Conservation (phyloP, 345 rosid genomes). For the Cardamine occulta region DNA sequence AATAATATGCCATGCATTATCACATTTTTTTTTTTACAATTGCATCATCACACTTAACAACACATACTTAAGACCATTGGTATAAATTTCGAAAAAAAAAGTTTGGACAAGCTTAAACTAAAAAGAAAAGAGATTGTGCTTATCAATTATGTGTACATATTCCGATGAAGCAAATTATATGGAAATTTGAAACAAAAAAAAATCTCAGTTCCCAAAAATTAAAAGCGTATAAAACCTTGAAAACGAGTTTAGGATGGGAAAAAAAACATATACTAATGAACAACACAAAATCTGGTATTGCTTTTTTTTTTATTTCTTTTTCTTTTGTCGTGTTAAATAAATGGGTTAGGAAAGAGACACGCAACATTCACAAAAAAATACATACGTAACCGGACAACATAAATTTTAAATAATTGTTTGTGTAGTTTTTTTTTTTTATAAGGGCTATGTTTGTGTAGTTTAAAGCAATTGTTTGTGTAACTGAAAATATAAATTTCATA, state of each 20-base stretch:
- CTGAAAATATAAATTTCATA: no score
- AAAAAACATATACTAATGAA: no score
- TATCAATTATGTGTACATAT: background rate
- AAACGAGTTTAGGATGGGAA: no score
- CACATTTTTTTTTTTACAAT: background rate
- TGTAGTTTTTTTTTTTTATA: no score
- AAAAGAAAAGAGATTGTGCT: background rate
- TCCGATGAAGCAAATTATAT: background rate
- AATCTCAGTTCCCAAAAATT: background rate
- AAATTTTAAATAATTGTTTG: no score
- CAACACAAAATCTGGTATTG: background rate
- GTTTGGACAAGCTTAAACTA: background rate
- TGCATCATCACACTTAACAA: constrained; percentile 4
- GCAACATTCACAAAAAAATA: background rate
- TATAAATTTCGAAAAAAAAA: background rate
- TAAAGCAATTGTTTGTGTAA: background rate
- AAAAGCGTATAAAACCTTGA: background rate
- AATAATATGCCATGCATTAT: background rate
- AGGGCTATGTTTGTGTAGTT: no score
- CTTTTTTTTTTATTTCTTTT: no score
- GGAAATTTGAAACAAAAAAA: background rate
- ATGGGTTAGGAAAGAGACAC: background rate
- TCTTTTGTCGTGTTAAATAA: background rate
- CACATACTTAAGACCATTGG: background rate
- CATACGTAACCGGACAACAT: no score